Percentiles rank a stretch among this genome's conserved stretches.
Evolutionary conservation across 345 rosid species (phyloP).

Genomic region (Citrus cavaleriei): DNA sequence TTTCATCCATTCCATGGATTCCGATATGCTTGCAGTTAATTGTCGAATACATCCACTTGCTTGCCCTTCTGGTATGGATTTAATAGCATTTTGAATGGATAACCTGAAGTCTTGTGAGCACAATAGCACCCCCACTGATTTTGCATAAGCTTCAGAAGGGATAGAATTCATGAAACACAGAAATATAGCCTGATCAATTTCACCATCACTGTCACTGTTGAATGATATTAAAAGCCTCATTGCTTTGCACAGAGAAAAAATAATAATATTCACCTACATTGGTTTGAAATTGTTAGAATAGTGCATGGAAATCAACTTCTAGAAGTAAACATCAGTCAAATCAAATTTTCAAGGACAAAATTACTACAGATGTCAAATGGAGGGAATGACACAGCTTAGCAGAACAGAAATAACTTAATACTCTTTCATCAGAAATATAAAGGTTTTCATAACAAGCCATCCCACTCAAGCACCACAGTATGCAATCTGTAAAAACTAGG

Average conservation of each 20-base stretch:
- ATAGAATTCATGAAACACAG: constrained; percentile 22
- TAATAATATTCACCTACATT: constrained; percentile 63
- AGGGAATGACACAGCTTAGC: background rate
- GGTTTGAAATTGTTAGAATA: constrained; percentile 13
- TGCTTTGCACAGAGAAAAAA: constrained; percentile 71
- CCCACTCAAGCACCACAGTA: background rate
- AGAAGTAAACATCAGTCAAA: background rate
- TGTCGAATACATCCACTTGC: constrained; percentile 59
- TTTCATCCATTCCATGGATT: constrained; percentile 70
- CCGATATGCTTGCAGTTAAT: constrained; percentile 55
- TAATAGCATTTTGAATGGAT: constrained; percentile 50
- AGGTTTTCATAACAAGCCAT: background rate
- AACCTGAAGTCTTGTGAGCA: constrained; percentile 54
- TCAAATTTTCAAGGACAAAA: background rate
- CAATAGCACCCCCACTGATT: constrained; percentile 46
- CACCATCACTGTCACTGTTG: constrained; percentile 19
- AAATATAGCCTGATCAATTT: constrained; percentile 13
- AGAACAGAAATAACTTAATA: background rate
- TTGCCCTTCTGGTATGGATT: constrained; percentile 89
- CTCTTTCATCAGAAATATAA: background rate
- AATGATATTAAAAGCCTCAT: constrained; percentile 42
- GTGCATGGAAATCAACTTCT: constrained; percentile 10
- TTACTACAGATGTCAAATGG: background rate
- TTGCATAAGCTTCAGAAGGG: constrained; percentile 31
- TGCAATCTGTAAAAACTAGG: background rate